phyloP scores from a whole-genome alignment of 768 basidiomycete genomes.

The Tulasnella sp. region DNA sequence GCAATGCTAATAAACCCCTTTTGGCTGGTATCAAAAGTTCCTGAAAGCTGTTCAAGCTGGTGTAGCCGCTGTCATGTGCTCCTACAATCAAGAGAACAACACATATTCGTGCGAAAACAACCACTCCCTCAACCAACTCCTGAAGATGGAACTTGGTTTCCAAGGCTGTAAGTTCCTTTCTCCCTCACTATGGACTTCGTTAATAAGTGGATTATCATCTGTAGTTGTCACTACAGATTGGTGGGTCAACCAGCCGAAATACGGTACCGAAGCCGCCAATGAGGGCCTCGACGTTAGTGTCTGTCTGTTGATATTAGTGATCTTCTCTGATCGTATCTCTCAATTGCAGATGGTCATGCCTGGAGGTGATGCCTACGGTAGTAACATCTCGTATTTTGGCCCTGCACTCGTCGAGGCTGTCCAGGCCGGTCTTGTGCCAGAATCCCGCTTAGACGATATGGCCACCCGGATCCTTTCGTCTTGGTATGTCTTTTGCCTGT shows the following conservation, averaged over 20 bases:
- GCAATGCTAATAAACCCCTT: no score
- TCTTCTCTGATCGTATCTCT: background rate
- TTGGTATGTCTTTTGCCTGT: no score
- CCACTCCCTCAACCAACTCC: conserved; percentile 19
- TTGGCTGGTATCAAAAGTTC: background rate
- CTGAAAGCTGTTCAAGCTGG: conserved; percentile 12
- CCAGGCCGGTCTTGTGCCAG: conserved; percentile 45
- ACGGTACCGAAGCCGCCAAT: conserved; percentile 37
- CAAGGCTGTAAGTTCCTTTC: conserved; percentile 18
- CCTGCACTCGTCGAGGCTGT: conserved; percentile 46
- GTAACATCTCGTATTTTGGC: conserved; percentile 35
- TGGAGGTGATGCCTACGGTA: background rate
- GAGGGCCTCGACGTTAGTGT: conserved; percentile 46
- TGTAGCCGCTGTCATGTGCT: conserved; percentile 38
- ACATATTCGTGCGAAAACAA: conserved; percentile 20
- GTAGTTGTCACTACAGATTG: background rate
- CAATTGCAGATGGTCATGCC: background rate
- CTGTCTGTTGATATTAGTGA: background rate
- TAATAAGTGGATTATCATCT: no score
- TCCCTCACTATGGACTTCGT: no score
- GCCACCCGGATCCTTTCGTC: conserved; percentile 62
- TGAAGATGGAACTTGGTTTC: conserved; percentile 23
- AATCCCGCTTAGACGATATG: conserved; percentile 54
- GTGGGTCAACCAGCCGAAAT: background rate
- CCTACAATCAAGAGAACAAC: conserved; percentile 35